Evolutionary conservation across 345 rosid species (phyloP).

Genomic region (Populus euphratica): DNA sequence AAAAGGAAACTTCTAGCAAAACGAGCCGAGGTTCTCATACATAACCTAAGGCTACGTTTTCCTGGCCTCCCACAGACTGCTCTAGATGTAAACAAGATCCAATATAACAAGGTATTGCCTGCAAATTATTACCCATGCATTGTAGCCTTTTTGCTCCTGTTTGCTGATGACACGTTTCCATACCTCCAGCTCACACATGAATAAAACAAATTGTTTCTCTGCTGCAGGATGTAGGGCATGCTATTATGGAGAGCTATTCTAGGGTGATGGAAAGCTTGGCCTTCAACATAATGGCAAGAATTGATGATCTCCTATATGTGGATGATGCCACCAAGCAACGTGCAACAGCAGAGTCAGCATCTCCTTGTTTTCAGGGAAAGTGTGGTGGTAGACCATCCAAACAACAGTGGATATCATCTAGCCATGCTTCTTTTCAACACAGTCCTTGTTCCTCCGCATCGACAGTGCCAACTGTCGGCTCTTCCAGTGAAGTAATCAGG

Average conservation of each 20-base stretch:
- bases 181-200: not conserved
- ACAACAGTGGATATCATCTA: constrained; percentile 20
- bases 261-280: constrained; percentile 50
- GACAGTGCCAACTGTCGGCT: constrained; percentile 1
- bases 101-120: constrained; percentile 20
- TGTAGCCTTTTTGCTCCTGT: not conserved
- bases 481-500: constrained; percentile 11
- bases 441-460: constrained; percentile 10
- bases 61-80: constrained; percentile 28
- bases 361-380: constrained; percentile 18
- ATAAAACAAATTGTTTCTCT: not conserved
- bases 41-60: constrained; percentile 18
- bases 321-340: constrained; percentile 45
- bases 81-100: constrained; percentile 24
- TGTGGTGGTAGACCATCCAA: constrained; percentile 14
- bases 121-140: not conserved
- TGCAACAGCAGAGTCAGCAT: constrained; percentile 20
- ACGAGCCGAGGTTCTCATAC: constrained; percentile 20
- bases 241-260: constrained; percentile 51
- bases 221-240: constrained; percentile 47
- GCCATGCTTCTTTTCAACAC: constrained; percentile 16
- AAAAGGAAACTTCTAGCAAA: constrained; percentile 18
- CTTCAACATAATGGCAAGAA: constrained; percentile 39
- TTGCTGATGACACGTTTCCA: not conserved
- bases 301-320: constrained; percentile 40